Percentiles rank a stretch among this genome's conserved stretches.
These are phyloP conservation scores for Excoecaria agallocha DNA, from an alignment of 345 rosid genomes.

Conservation along the genomic window DNA sequence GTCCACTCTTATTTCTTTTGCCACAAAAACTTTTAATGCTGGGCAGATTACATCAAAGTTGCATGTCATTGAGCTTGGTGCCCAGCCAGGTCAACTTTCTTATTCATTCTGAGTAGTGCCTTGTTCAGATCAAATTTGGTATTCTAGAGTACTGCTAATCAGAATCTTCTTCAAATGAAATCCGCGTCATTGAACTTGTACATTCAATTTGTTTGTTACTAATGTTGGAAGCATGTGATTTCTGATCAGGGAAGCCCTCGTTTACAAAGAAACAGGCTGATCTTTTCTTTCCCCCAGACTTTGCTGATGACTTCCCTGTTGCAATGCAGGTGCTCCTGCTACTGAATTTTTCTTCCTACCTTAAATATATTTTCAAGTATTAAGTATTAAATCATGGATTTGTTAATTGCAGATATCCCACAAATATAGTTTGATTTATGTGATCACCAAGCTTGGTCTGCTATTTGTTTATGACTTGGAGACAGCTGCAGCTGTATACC, in stretches of 20 bases:
- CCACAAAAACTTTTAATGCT: constrained; percentile 78
- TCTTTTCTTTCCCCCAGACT: constrained; percentile 98
- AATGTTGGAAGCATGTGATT: not conserved
- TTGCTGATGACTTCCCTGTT: constrained; percentile 97
- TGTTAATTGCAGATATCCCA: constrained; percentile 72
- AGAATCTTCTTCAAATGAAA: not conserved
- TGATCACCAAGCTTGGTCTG: constrained; percentile 93
- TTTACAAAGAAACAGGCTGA: constrained; percentile 96
- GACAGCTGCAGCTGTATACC: constrained; percentile 94
- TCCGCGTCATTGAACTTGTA: not conserved
- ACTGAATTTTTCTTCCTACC: not conserved
- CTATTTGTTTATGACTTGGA: constrained; percentile 97
- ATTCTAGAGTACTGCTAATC: not conserved
- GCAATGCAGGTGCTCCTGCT: constrained; percentile 82
- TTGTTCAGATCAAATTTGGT: not conserved
- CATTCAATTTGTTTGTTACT: not conserved
- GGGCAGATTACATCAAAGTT: constrained; percentile 90
- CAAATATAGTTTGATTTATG: constrained; percentile 87
- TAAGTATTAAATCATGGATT: not conserved
- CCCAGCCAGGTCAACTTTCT: constrained; percentile 75
- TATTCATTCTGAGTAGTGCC: not conserved
- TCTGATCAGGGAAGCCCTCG: constrained; percentile 74
- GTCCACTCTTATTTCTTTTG: constrained; percentile 86
- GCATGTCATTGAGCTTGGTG: constrained; percentile 97
- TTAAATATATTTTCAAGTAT: not conserved